These are phyloP conservation scores for Fagopyrum tataricum DNA, from an alignment of 148 eudicot genomes.

Conservation along the genomic window DNA sequence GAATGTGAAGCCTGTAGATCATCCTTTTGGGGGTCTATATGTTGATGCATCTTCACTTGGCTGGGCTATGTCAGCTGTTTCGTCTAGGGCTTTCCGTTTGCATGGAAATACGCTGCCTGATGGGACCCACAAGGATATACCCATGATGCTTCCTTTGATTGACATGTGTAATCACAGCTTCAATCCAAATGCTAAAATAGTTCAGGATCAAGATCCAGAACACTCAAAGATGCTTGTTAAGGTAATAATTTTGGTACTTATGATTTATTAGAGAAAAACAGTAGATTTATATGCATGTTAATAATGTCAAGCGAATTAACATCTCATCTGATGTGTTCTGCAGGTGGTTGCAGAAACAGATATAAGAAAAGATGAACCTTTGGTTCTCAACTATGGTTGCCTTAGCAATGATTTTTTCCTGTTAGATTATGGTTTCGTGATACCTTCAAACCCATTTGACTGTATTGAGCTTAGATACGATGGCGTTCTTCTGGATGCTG, in stretches of 20 bases:
- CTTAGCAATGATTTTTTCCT: conserved; percentile 81
- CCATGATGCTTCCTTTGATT: conserved; percentile 95
- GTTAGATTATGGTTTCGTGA: conserved; percentile 87
- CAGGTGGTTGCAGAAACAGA: conserved; percentile 71
- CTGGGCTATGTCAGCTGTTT: conserved; percentile 97
- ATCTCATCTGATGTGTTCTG: conserved; percentile 3
- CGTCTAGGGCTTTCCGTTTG: conserved; percentile 90
- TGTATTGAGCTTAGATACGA: conserved; percentile 80
- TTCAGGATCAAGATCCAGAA: conserved; percentile 49
- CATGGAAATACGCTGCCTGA: conserved; percentile 44
- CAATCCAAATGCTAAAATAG: conserved; percentile 68
- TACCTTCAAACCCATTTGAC: conserved; percentile 72
- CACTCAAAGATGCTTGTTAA: conserved; percentile 55
- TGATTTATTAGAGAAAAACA: not conserved
- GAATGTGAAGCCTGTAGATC: conserved; percentile 40
- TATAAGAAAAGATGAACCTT: conserved; percentile 49
- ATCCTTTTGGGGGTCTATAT: conserved; percentile 82
- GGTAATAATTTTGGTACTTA: conserved; percentile 27
- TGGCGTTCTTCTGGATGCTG: conserved; percentile 83
- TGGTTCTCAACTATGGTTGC: conserved; percentile 78
- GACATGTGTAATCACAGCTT: conserved; percentile 99
- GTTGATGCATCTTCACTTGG: conserved; percentile 80
- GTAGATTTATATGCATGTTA: not conserved
- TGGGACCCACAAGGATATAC: conserved; percentile 43
- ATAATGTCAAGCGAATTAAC: not conserved